phyloP scores from a whole-genome alignment of 1,284 basidiomycete genomes.

The Chondrostereum purpureum region DNA sequence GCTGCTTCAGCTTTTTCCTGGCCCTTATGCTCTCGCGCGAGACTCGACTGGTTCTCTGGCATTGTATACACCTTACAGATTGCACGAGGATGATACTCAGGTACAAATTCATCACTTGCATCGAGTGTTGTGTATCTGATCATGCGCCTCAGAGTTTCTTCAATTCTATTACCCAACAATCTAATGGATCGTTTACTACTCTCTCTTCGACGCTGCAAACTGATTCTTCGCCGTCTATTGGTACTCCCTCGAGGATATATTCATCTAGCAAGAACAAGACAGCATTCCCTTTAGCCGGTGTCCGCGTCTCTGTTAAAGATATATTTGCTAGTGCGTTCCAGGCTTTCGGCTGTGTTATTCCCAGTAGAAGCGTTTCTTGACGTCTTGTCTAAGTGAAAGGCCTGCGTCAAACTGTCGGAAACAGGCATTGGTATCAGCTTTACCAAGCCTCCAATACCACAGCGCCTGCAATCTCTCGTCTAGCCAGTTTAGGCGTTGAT shows the following conservation, averaged over 20 bases:
- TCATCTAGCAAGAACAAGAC: conserved; percentile 12
- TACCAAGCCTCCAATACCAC: conserved; percentile 6
- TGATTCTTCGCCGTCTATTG: conserved; percentile 13
- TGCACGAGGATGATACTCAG: not conserved
- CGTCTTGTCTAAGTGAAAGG: too few species aligned
- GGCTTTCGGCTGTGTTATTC: not conserved
- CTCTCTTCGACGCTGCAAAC: conserved; percentile 11
- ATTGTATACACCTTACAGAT: not conserved
- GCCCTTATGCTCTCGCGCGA: conserved; percentile 1
- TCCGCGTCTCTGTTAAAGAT: conserved; percentile 10
- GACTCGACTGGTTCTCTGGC: not conserved
- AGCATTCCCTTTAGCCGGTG: conserved; percentile 8
- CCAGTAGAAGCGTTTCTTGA: not conserved
- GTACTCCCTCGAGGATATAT: conserved; percentile 9
- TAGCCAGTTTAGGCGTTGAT: conserved; percentile 8
- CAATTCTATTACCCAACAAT: conserved; percentile 8
- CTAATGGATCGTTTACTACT: conserved; percentile 10
- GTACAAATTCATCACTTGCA: too few species aligned
- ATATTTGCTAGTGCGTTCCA: conserved; percentile 5
- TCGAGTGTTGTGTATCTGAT: too few species aligned
- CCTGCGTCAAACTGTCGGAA: conserved; percentile 6
- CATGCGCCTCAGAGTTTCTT: conserved; percentile 9
- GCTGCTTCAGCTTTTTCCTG: not conserved
- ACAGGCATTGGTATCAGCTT: conserved; percentile 8
- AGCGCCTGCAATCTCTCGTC: conserved; percentile 8